Evolutionary conservation across 768 basidiomycete species (phyloP).

Genomic region (Podaxis sp.): DNA sequence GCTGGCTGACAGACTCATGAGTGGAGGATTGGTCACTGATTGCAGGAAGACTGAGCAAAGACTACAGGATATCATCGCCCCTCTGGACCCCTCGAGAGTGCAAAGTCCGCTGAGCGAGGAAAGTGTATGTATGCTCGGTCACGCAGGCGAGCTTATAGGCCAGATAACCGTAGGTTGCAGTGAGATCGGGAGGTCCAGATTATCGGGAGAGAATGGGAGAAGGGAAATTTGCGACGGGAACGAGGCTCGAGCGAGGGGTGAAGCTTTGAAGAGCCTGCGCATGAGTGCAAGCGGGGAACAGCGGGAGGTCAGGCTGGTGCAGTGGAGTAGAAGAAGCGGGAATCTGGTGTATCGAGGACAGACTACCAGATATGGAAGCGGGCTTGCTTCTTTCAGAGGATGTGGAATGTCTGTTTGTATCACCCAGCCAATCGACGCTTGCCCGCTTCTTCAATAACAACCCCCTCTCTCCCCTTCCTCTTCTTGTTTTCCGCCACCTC

Average conservation of each 20-base stretch:
- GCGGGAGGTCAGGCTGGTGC: conserved; percentile 2
- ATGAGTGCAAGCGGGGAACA: not conserved
- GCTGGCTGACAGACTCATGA: not conserved
- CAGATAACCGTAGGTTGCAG: conserved; percentile 9
- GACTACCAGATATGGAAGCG: conserved; percentile 30
- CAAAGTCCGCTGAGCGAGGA: conserved; percentile 10
- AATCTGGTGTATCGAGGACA: conserved; percentile 18
- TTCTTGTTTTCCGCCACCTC: conserved; percentile 40
- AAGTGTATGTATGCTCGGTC: conserved; percentile 4
- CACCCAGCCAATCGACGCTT: conserved; percentile 30
- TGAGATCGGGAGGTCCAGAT: not conserved
- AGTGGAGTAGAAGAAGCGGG: conserved; percentile 12
- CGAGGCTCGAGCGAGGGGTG: conserved; percentile 5
- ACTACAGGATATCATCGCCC: not conserved
- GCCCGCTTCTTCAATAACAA: conserved; percentile 24
- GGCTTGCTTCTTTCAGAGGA: conserved; percentile 44
- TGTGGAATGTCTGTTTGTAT: conserved; percentile 42
- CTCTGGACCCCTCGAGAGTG: not conserved
- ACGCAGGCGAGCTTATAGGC: conserved; percentile 12
- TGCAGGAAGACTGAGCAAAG: not conserved
- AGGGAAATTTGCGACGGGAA: conserved; percentile 12
- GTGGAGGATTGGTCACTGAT: not conserved
- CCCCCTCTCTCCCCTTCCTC: conserved; percentile 23
- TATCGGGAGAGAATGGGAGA: conserved; percentile 4
- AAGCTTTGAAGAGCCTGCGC: not conserved